A percentile compares a stretch with the other conserved stretches of the same genome.
Evolutionary conservation across 257 asterid genomes (phyloP).

Genomic region (Solanum microdontum): DNA sequence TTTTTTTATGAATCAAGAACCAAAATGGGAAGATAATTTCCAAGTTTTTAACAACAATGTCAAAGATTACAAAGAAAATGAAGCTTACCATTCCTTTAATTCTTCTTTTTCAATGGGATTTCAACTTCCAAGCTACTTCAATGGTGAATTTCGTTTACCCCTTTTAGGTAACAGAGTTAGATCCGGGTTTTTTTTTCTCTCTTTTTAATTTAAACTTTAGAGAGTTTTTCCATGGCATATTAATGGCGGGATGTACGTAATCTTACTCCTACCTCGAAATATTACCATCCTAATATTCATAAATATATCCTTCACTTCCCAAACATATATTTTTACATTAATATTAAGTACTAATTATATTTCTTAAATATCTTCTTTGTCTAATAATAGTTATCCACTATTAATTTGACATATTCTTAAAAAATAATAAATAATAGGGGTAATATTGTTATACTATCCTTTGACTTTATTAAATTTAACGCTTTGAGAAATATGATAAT

Average conservation of each 20-base stretch:
- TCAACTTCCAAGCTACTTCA: not conserved
- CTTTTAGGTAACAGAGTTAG: not conserved
- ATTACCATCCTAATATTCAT: too few relatives aligned
- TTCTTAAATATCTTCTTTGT: rapidly evolving
- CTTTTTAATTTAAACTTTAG: not conserved
- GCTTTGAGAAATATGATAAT: not conserved
- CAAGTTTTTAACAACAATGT: not conserved
- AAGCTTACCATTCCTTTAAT: not conserved
- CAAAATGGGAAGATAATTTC: not conserved
- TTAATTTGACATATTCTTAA: too few relatives aligned
- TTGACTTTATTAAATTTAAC: too few relatives aligned
- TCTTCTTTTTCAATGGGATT: not conserved
- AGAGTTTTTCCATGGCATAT: not conserved
- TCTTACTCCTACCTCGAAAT: too few relatives aligned
- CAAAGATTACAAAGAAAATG: not conserved
- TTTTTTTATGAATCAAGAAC: not conserved
- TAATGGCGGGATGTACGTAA: too few relatives aligned
- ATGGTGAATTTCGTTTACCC: not conserved
- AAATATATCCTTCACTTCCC: not conserved
- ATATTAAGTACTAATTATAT: too few relatives aligned
- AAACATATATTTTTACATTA: too few relatives aligned
- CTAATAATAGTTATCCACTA: not conserved
- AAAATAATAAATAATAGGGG: too few relatives aligned
- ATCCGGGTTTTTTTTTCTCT: not conserved
- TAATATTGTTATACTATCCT: too few relatives aligned